Evolutionary conservation across 495 filamentous ascomycete species (phyloP).

Genomic region (Penicillium macrosclerotiorum): DNA sequence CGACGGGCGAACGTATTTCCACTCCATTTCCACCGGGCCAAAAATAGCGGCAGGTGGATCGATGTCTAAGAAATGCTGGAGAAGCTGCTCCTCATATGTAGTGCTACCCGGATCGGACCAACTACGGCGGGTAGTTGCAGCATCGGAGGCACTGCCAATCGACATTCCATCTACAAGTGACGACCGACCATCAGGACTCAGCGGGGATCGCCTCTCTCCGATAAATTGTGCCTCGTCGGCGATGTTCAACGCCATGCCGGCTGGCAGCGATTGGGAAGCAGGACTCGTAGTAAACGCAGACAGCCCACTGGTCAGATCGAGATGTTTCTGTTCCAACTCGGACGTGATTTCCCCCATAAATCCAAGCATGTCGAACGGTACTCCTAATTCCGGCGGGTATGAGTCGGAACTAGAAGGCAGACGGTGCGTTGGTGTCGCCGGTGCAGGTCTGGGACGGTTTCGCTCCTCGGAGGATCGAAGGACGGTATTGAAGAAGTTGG

Average conservation of each 20-base stretch:
- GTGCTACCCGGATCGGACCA: constrained; percentile 20
- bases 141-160: constrained; percentile 15
- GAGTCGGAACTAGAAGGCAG: constrained; percentile 13
- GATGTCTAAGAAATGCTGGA: constrained; percentile 32
- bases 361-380: constrained; percentile 38
- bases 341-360: constrained; percentile 42
- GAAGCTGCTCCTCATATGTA: constrained; percentile 34
- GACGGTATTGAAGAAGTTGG: constrained; percentile 37
- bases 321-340: constrained; percentile 39
- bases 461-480: constrained; percentile 29
- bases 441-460: constrained; percentile 14
- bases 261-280: constrained; percentile 12
- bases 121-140: constrained; percentile 13
- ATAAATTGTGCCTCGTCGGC: constrained; percentile 12
- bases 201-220: constrained; percentile 6
- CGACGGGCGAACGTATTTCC: constrained; percentile 32
- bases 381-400: constrained; percentile 16
- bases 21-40: constrained; percentile 34
- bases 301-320: constrained; percentile 31
- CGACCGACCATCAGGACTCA: constrained; percentile 16
- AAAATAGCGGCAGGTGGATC: constrained; percentile 38
- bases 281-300: constrained; percentile 16
- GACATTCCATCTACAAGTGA: constrained; percentile 17
- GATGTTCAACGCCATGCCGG: background rate
- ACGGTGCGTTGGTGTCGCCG: constrained; percentile 8